These are phyloP conservation scores for Talaromyces marneffei DNA, from an alignment of 2,329 filamentous ascomycete genomes.

Conservation along the genomic window DNA sequence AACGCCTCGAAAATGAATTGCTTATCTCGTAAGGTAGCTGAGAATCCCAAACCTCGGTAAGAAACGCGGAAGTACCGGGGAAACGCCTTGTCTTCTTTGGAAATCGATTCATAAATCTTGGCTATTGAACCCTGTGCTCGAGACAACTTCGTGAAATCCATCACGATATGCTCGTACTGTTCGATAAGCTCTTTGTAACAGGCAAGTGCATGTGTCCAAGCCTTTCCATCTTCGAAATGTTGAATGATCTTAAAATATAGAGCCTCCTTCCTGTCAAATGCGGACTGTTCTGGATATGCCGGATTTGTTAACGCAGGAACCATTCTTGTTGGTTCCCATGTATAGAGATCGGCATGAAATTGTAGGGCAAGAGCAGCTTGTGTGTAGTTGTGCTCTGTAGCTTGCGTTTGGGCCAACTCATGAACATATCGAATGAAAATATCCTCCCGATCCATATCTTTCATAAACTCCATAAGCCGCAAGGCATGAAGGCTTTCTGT, in stretches of 20 bases:
- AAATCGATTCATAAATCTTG: constrained; percentile 81
- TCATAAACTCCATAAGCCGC: constrained; percentile 89
- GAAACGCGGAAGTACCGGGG: constrained; percentile 87
- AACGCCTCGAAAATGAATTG: constrained; percentile 86
- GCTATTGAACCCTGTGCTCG: constrained; percentile 85
- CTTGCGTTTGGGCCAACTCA: constrained; percentile 75
- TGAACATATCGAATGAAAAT: constrained; percentile 96
- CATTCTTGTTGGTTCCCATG: constrained; percentile 71
- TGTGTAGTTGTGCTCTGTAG: constrained; percentile 67
- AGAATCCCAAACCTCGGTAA: constrained; percentile 86
- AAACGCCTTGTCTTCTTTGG: constrained; percentile 70
- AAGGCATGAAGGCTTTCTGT: constrained; percentile 85
- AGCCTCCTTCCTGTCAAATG: constrained; percentile 87
- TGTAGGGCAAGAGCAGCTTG: constrained; percentile 85
- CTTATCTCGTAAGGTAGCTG: constrained; percentile 73
- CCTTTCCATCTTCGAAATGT: constrained; percentile 87
- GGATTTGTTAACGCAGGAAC: constrained; percentile 66
- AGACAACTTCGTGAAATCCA: constrained; percentile 88
- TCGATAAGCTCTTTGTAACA: constrained; percentile 84
- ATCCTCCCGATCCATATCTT: constrained; percentile 94
- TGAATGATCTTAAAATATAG: constrained; percentile 95
- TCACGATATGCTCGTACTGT: constrained; percentile 86
- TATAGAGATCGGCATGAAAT: constrained; percentile 85
- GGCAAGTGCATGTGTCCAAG: constrained; percentile 80
- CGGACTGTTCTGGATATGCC: constrained; percentile 71